Conservation (phyloP, 768 basidiomycete genomes). For the Suillus discolor region DNA sequence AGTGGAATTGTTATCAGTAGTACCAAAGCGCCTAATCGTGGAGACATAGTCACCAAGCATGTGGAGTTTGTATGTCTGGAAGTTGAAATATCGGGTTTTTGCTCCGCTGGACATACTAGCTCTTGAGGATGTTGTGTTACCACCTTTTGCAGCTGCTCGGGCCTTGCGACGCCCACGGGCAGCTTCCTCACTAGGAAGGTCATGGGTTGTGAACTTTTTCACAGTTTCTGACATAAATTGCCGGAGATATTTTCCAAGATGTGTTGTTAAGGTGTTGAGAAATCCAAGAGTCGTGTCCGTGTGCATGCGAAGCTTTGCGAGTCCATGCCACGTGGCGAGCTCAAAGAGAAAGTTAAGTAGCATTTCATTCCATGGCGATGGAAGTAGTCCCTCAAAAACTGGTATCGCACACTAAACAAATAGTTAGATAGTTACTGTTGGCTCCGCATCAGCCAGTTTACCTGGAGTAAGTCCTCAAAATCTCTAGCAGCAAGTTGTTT, state of each 20-base stretch:
- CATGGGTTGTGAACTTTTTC: conserved; percentile 27
- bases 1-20: conserved; percentile 38
- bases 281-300: no score
- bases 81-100: conserved; percentile 4
- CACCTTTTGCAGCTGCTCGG: neutral
- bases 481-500: no score
- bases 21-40: no score
- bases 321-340: conserved; percentile 23
- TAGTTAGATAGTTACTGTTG: no score
- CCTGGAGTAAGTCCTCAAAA: no score
- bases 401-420: conserved; percentile 30
- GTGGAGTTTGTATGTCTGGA: conserved; percentile 16
- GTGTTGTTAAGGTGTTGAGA: neutral
- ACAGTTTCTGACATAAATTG: neutral
- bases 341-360: conserved; percentile 23
- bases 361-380: neutral
- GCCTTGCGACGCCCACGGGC: conserved; percentile 24
- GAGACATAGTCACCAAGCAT: conserved; percentile 17
- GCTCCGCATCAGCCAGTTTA: no score
- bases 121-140: no score
- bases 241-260: conserved; percentile 20
- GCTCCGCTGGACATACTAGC: no score
- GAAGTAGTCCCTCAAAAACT: conserved; percentile 30
- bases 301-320: neutral
- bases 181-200: conserved; percentile 40